phyloP scores from a whole-genome alignment of 352 stramenopile genomes.

The Phytophthora macrochlamydospora region DNA sequence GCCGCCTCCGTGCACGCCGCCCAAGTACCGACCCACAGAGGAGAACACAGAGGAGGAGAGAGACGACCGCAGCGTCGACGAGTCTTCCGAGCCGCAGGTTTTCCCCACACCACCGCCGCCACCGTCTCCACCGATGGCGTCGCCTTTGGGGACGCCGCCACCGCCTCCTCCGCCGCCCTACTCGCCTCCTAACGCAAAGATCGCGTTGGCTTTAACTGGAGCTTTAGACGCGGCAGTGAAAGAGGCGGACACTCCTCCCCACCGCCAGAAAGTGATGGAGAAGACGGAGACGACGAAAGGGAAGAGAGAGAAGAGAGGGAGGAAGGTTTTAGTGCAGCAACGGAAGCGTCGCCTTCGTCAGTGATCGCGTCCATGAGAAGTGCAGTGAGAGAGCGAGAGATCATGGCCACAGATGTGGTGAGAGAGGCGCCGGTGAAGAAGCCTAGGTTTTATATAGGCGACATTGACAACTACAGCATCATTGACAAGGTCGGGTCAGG shows the following conservation, averaged over 20 bases:
- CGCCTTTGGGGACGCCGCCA: slow-evolving; percentile 26
- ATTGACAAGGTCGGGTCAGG: slow-evolving; percentile 89
- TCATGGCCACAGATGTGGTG: slow-evolving; percentile 54
- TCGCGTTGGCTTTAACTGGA: slow-evolving; percentile 35
- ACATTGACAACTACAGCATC: slow-evolving; percentile 89
- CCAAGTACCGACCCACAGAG: slow-evolving; percentile 69
- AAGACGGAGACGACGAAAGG: slow-evolving; percentile 35
- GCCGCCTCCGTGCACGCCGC: slow-evolving; percentile 64
- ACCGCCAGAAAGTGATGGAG: slow-evolving; percentile 17
- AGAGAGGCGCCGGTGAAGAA: slow-evolving; percentile 45
- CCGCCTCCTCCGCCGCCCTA: slow-evolving; percentile 59
- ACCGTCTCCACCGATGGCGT: slow-evolving; percentile 39
- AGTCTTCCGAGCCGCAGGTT: slow-evolving; percentile 31
- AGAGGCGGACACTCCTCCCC: neutral
- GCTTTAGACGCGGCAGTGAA: slow-evolving; percentile 23
- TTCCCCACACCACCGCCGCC: slow-evolving; percentile 56
- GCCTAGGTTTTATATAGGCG: slow-evolving; percentile 79
- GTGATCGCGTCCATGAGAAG: slow-evolving; percentile 76
- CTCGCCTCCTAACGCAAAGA: slow-evolving; percentile 53
- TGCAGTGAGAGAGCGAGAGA: slow-evolving; percentile 75
- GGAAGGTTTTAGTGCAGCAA: neutral
- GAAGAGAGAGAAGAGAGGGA: slow-evolving; percentile 22
- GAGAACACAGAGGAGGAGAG: slow-evolving; percentile 53
- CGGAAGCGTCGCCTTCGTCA: slow-evolving; percentile 51
- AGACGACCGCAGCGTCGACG: slow-evolving; percentile 51